Base-by-base conservation (phyloP, 2,329 filamentous ascomycete species). In the Penicillium polonicum region DNA sequence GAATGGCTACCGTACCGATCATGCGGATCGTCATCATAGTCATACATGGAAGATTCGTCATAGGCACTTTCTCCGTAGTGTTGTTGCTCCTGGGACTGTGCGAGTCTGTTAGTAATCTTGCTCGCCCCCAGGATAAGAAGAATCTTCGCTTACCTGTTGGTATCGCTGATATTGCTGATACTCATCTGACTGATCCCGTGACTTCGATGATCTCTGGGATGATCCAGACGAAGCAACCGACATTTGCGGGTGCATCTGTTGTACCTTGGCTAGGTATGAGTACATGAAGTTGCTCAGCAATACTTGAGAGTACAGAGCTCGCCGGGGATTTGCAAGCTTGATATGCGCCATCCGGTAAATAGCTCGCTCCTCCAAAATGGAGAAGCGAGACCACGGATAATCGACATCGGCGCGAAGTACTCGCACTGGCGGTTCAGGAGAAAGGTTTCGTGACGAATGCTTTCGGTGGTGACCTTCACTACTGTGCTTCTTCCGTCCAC, bases 251-350 rank as follows among this genome's bases (percentile, higher is more conserved):
- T 99, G 94, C 91, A 97, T 97, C 69, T 95, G 92, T 77, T 99
- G 94, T 45, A 99, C 94, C 75, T 97, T 99, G 61, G 94, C 94
- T 63, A 99, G 84, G 74, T 99, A 99, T 57, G 92, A 94, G 78
- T 99, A 99, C 94, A 99, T 99, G 76, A 99, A 99, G 74, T 99
- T 99, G 77, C 92, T 97, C 65, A 99, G 84, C 58, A 99, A 81
- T 23, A 99, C 94, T 75, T 99, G 94, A 59, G 93, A 97, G 71
- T 96, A 89, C 51, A 99, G 79, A 41, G 93, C 90, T 55, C 94
- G 88, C 44, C 93, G 88, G 38, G 94, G 94, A 71, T 99, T 97
- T n/a, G 94, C 94, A 60, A 99, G 85, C 76, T 99, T 99, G 78
- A 97, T 95, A 73, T 99, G 94, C 19, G 94, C 94, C 91, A 99